phyloP scores from a whole-genome alignment of 1,284 basidiomycete genomes.

The Naganishia sp. region DNA sequence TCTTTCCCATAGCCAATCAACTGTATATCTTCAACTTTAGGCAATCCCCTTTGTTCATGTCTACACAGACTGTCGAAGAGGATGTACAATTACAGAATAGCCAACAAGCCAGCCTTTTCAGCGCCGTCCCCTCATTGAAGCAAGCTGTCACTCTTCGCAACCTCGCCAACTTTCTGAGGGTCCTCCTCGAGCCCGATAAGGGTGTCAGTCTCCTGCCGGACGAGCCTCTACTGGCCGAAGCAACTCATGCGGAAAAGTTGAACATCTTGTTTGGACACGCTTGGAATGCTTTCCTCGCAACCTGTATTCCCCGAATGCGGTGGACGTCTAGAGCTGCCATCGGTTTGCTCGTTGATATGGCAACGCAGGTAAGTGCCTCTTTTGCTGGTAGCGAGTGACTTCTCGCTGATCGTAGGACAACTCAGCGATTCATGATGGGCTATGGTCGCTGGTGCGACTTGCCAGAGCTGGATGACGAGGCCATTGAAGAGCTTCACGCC shows the following conservation, averaged over 20 bases:
- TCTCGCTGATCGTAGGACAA: not conserved
- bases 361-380: conserved; percentile 13
- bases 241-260: conserved; percentile 3
- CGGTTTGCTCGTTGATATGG: conserved; percentile 17
- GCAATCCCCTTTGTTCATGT: conserved; percentile 17
- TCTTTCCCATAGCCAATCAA: conserved; percentile 6
- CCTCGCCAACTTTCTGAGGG: conserved; percentile 16
- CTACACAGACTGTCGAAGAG: conserved; percentile 11
- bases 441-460: conserved; percentile 11
- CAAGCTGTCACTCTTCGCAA: conserved; percentile 10
- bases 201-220: conserved; percentile 7
- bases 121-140: conserved; percentile 4
- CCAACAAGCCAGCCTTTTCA: conserved; percentile 5
- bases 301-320: conserved; percentile 5
- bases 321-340: conserved; percentile 13
- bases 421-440: conserved; percentile 24
- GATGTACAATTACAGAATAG: conserved; percentile 6
- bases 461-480: conserved; percentile 7
- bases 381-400: not conserved
- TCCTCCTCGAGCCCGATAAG: conserved; percentile 13
- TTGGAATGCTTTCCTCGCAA: conserved; percentile 12
- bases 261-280: conserved; percentile 15
- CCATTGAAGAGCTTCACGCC: conserved; percentile 2
- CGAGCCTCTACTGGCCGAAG: not conserved
- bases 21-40: conserved; percentile 17